Conservation (phyloP, 805 yeast species). For the Suhomyces faveliae region DNA sequence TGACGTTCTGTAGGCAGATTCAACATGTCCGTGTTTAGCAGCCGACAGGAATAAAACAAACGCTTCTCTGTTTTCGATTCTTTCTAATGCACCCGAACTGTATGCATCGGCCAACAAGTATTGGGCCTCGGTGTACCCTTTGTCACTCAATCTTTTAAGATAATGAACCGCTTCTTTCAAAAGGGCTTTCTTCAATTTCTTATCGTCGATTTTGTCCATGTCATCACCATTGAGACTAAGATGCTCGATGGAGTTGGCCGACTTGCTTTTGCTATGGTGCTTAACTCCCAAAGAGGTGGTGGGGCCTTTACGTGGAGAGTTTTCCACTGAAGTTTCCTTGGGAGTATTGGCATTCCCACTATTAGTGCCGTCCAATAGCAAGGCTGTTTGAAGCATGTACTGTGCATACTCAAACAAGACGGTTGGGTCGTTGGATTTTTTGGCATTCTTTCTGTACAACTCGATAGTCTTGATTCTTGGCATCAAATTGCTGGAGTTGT, state of each 20-base stretch:
- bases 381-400: constrained; percentile 82
- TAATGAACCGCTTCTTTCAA: constrained; percentile 75
- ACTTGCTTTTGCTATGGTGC: constrained; percentile 22
- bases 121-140: constrained; percentile 87
- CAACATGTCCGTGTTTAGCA: constrained; percentile 91
- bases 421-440: constrained; percentile 78
- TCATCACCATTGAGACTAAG: constrained; percentile 8
- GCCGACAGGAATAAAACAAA: constrained; percentile 78
- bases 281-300: constrained; percentile 5
- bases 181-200: constrained; percentile 48
- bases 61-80: constrained; percentile 74
- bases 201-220: constrained; percentile 14
- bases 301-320: constrained; percentile 17
- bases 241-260: constrained; percentile 20
- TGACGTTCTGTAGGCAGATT: constrained; percentile 88
- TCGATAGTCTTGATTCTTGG: constrained; percentile 85
- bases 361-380: constrained; percentile 46
- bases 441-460: constrained; percentile 81
- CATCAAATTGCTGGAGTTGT: constrained; percentile 49
- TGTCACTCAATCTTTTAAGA: constrained; percentile 68
- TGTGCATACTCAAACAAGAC: constrained; percentile 91
- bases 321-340: constrained; percentile 16
- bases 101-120: constrained; percentile 88
- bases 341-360: constrained; percentile 4
- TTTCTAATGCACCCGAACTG: constrained; percentile 80